phyloP scores from a whole-genome alignment of 345 rosid genomes.

The Eucalyptus grandis region DNA sequence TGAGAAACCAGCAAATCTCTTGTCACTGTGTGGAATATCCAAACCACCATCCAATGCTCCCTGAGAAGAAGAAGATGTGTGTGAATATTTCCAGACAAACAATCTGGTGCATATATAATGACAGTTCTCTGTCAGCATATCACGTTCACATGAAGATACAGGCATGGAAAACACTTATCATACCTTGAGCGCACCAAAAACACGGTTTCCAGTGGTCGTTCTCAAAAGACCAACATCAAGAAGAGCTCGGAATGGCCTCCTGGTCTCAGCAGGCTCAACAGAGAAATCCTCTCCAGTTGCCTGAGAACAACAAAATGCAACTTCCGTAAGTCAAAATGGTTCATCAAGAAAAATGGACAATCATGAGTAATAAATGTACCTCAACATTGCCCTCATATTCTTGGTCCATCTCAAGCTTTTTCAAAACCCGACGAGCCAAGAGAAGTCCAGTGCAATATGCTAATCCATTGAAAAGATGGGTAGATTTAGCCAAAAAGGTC shows the following conservation, averaged over 20 bases:
- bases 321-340: neutral
- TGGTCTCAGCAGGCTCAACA: slow-evolving; percentile 58
- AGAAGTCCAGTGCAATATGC: slow-evolving; percentile 83
- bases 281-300: slow-evolving; percentile 84
- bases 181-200: slow-evolving; percentile 74
- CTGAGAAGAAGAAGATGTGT: slow-evolving; percentile 10
- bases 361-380: slow-evolving; percentile 6
- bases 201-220: slow-evolving; percentile 72
- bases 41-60: slow-evolving; percentile 89
- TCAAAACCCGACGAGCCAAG: slow-evolving; percentile 65
- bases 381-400: slow-evolving; percentile 67
- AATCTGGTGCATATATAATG: neutral
- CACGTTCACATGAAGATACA: neutral
- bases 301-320: slow-evolving; percentile 7
- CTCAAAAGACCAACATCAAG: slow-evolving; percentile 72
- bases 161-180: neutral
- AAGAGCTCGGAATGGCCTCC: slow-evolving; percentile 82
- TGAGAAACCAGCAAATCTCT: slow-evolving; percentile 78
- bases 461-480: neutral
- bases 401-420: slow-evolving; percentile 56
- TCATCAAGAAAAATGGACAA: neutral
- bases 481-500: neutral
- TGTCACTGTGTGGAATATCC: slow-evolving; percentile 87
- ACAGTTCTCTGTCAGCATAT: neutral
- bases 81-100: neutral